Conservation (phyloP, 306 rosid genomes). For the Cucumis sativus region DNA sequence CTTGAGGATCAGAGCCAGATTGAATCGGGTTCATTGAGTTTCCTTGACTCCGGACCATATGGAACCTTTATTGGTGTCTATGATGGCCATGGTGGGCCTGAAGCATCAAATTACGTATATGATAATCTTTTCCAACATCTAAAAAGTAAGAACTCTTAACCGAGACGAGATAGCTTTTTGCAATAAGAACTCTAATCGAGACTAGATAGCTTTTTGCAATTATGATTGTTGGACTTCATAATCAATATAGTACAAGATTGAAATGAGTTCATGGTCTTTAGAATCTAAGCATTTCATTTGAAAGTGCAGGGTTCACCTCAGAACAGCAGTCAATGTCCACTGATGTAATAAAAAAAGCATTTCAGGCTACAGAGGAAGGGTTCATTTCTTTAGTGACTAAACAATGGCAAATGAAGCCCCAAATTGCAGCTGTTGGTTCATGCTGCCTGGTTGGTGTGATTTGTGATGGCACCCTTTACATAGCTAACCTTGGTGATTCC, state of each 20-base stretch:
- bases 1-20: constrained; percentile 95
- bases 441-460: constrained; percentile 82
- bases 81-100: constrained; percentile 96
- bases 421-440: constrained; percentile 91
- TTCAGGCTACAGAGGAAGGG: constrained; percentile 92
- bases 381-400: constrained; percentile 65
- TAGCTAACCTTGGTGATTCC: constrained; percentile 94
- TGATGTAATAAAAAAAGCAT: constrained; percentile 83
- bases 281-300: background rate
- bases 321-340: constrained; percentile 76
- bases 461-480: constrained; percentile 60
- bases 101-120: constrained; percentile 70
- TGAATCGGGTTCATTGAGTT: constrained; percentile 79
- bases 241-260: background rate
- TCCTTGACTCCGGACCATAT: constrained; percentile 56
- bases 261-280: background rate
- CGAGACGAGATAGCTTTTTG: background rate
- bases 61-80: constrained; percentile 82
- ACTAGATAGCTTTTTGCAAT: background rate
- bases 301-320: constrained; percentile 51
- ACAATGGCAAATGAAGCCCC: constrained; percentile 76
- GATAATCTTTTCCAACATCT: constrained; percentile 71
- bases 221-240: background rate
- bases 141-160: constrained; percentile 36
- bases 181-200: constrained; percentile 9